Base-by-base conservation (phyloP, 2,329 filamentous ascomycete species). In the Alternaria ethzedia region DNA sequence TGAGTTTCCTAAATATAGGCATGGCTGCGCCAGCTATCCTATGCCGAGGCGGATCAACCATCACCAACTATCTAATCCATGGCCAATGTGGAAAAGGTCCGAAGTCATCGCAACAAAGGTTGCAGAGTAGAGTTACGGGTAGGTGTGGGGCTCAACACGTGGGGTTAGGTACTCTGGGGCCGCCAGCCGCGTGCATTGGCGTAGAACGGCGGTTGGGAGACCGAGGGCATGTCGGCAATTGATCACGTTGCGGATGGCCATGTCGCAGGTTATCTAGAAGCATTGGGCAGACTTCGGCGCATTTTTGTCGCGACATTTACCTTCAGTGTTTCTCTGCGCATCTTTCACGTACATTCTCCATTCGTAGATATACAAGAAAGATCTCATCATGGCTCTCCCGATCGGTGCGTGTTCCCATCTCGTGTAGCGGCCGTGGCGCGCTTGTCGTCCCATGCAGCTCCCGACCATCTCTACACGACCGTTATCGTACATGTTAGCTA, bases 161-260 rank as follows among this genome's bases (percentile, higher is more conserved):
- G 59, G 64, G 61, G 66, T 57, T 44, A 17, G 36, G n/a, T 41
- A 25, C 54, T 50, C 12, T 54, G 47, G 28, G 60, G 67, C 13
- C 57, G 54, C 36, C 67, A 58, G 67, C 13, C 57, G 54, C 36
- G 69, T 56, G 67, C 57, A 32, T 44, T 49, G 55, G 61, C 41
- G 30, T 21, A 12, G 23, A 47, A 30, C 23, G 47, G 15, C 56
- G 46, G 55, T 23, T 52, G 15, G 32, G 61, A 61, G 61, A 52
- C 71, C 71, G 70, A 72, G 70, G 70, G 66, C 58, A 61, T 41
- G 67, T 69, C 71, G 71, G 71, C 66, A 74, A 74, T 71, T 67
- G 59, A 70, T 74, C 71, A 74, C 70, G 66, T 73, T 70, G 61
- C 57, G 26, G 57, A 43, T 52, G 63, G 51, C 55, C 64, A 52